Percentiles rank a stretch among this genome's conserved stretches.
These are phyloP conservation scores for Amphicarpaea edgeworthii DNA, from an alignment of 306 rosid genomes.

Conservation along the genomic window DNA sequence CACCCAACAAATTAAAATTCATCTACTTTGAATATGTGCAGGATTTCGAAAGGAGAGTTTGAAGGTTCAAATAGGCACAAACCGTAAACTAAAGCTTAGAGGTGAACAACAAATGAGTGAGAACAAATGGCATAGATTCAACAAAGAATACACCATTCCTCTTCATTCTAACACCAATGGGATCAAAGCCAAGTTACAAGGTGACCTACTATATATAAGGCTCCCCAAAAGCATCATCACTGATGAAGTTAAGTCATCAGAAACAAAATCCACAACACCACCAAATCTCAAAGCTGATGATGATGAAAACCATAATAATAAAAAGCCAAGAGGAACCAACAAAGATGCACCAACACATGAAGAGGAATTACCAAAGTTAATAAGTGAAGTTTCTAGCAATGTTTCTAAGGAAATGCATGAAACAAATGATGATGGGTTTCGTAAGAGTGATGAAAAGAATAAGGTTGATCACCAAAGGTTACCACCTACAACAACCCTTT, in stretches of 20 bases:
- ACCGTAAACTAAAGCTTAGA: constrained; percentile 23
- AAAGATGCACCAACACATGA: neutral
- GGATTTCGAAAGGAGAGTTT: constrained; percentile 55
- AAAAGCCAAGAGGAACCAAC: neutral
- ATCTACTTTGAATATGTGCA: constrained; percentile 18
- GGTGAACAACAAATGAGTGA: constrained; percentile 50
- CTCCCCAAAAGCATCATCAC: constrained; percentile 44
- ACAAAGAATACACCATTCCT: constrained; percentile 47
- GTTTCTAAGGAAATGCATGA: too few species aligned
- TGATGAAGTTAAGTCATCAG: neutral
- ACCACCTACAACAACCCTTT: neutral
- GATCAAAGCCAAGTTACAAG: constrained; percentile 55
- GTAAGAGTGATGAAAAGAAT: neutral
- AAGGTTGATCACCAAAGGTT: neutral
- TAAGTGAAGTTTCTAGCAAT: neutral
- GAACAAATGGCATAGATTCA: constrained; percentile 56
- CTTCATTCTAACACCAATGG: constrained; percentile 32
- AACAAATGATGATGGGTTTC: neutral
- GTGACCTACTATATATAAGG: constrained; percentile 48
- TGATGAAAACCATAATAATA: neutral
- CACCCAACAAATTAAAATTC: neutral
- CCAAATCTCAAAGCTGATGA: neutral
- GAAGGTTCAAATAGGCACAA: constrained; percentile 50
- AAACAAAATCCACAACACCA: neutral
- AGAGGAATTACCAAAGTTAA: too few species aligned